Evolutionary conservation across 306 rosid species (phyloP), one percentile per base, ranked within the genome.

Genomic region (Rubus idaeus): DNA sequence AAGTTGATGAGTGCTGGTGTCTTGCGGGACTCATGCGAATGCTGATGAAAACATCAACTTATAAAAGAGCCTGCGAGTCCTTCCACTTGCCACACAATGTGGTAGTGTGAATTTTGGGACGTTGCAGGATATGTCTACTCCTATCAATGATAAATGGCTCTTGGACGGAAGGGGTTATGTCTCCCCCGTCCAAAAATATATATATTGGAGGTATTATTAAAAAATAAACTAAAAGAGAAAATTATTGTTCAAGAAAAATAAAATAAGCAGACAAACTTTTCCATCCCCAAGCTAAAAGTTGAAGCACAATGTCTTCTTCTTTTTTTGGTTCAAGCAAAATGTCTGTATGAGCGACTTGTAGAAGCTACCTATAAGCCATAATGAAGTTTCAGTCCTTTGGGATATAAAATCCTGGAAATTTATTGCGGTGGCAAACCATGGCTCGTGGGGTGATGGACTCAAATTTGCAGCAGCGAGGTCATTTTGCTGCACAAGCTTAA

Each of bases 401-500:
- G 20, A 52, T 52, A 14, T 21, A 20, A 56, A 56, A 8, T 9
- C 5, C 13, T n/a, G 2, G 5, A 56, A 20, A 56, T 56, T 56
- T 56, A 56, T 56, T 56, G 6, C 9, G 30, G 30, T 55, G 61
- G 61, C 61, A 55, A 55, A 2, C 20, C 16, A n/a, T 20, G 35
- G 62, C 4, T n/a, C 62, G 69, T 60, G 58, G 45, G 77, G 77
- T 44, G 26, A 23, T 23, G 26, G 26, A 30, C 35, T 30, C 35
- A 30, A 30, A 30, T 30, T 40, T 61, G 40, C 58, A 64, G 21
- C 17, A 40, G 62, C 75, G 73, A 60, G 52, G 77, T 60, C 82
- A 78, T 50, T 67, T 78, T 73, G 76, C 82, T 73, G 77, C 79
- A 68, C 56, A 72, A 0, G 44, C 1, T 9, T 30, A 30, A 30